A percentile compares a stretch with the other conserved stretches of the same genome.
phyloP scores from a whole-genome alignment of 2,329 filamentous ascomycete genomes.

The Alternaria dauci region DNA sequence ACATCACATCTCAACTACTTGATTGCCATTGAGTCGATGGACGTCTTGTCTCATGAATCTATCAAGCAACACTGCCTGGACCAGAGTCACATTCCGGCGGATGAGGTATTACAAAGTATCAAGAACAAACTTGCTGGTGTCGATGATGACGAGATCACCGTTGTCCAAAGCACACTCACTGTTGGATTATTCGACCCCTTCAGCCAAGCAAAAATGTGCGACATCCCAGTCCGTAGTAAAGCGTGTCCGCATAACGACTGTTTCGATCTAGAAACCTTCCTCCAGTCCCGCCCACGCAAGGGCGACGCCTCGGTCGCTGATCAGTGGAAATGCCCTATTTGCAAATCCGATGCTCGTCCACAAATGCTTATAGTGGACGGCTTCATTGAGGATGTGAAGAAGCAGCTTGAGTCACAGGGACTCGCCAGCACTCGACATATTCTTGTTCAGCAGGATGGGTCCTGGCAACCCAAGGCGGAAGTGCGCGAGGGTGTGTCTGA shows the following conservation, averaged over 20 bases:
- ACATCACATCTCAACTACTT: conserved; percentile 59
- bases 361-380: conserved; percentile 74
- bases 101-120: conserved; percentile 66
- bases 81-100: conserved; percentile 51
- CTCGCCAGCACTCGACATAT: conserved; percentile 67
- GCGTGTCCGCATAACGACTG: conserved; percentile 82
- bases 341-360: conserved; percentile 78
- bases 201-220: conserved; percentile 63
- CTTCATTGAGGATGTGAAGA: conserved; percentile 72
- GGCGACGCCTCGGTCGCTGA: conserved; percentile 61
- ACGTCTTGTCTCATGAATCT: conserved; percentile 57
- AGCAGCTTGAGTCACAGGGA: conserved; percentile 60
- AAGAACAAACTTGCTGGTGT: conserved; percentile 60
- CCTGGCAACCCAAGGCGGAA: conserved; percentile 65
- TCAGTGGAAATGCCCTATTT: conserved; percentile 88
- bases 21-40: conserved; percentile 75
- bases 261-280: conserved; percentile 86
- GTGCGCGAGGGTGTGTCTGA: conserved; percentile 14
- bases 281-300: conserved; percentile 56
- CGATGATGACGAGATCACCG: conserved; percentile 66
- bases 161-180: conserved; percentile 52
- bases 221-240: conserved; percentile 74
- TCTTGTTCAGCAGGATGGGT: conserved; percentile 68
- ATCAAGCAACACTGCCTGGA: conserved; percentile 44
- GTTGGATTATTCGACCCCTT: conserved; percentile 60